These are phyloP conservation scores for Penicillium paradoxum DNA, from an alignment of 495 filamentous ascomycete species.

Conservation along the genomic window DNA sequence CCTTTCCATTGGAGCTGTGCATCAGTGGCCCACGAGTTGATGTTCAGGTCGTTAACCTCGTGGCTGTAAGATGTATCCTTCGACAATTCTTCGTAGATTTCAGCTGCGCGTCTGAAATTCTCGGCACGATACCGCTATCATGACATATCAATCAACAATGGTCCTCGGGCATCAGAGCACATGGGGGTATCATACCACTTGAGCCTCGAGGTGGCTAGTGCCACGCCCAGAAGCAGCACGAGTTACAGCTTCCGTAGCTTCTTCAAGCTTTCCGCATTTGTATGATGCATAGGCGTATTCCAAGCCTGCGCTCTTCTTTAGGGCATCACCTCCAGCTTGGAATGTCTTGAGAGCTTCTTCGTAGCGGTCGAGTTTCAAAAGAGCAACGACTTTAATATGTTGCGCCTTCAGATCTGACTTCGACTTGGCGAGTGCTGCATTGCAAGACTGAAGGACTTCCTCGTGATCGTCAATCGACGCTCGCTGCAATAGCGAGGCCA, in stretches of 20 bases:
- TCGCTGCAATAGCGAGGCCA: conserved; percentile 52
- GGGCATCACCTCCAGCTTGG: conserved; percentile 60
- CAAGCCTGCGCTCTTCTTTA: conserved; percentile 62
- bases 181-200: conserved; percentile 56
- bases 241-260: conserved; percentile 59
- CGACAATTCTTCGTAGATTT: conserved; percentile 61
- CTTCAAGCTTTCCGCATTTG: conserved; percentile 69
- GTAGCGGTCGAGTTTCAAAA: conserved; percentile 90
- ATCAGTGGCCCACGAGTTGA: conserved; percentile 75
- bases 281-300: conserved; percentile 93
- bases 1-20: conserved; percentile 86
- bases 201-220: conserved; percentile 78
- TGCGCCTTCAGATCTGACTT: conserved; percentile 63
- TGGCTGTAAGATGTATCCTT: conserved; percentile 45
- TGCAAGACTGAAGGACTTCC: conserved; percentile 64
- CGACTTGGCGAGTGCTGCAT: conserved; percentile 59
- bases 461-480: conserved; percentile 70
- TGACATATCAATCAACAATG: conserved; percentile 1
- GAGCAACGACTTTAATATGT: conserved; percentile 74
- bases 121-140: conserved; percentile 73
- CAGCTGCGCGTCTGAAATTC: conserved; percentile 66
- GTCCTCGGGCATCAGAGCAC: neutral
- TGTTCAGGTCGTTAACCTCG: conserved; percentile 80
- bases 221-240: conserved; percentile 51
- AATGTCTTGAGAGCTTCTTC: conserved; percentile 79